These are phyloP conservation scores for Anthracocystis walkeri DNA, from an alignment of 1,284 basidiomycete genomes.

Conservation along the genomic window DNA sequence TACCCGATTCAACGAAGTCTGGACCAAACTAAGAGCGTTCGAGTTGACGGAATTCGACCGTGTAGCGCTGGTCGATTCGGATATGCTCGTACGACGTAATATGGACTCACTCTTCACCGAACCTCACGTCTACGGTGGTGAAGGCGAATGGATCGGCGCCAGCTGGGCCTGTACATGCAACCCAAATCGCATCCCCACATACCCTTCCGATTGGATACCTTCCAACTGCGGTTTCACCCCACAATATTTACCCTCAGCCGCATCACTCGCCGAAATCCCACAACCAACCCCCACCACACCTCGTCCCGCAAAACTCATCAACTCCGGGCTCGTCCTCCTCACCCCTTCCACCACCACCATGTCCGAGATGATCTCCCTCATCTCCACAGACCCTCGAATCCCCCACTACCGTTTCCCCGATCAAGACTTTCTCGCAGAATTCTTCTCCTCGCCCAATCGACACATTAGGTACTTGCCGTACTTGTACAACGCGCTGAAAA, in stretches of 20 bases:
- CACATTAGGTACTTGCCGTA: conserved; percentile 78
- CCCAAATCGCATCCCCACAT: conserved; percentile 82
- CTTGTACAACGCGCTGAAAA: conserved; percentile 88
- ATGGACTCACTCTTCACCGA: conserved; percentile 88
- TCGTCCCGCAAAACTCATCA: conserved; percentile 82
- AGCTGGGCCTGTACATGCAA: conserved; percentile 93
- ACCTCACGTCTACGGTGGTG: conserved; percentile 64
- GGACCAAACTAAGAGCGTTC: conserved; percentile 68
- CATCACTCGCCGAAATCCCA: conserved; percentile 70
- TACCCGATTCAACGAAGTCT: conserved; percentile 62
- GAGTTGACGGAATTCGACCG: conserved; percentile 73
- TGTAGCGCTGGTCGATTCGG: conserved; percentile 85
- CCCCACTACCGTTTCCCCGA: conserved; percentile 85
- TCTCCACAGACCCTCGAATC: conserved; percentile 79
- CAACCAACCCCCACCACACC: conserved; percentile 73
- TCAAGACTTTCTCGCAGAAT: conserved; percentile 87
- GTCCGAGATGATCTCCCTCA: conserved; percentile 74
- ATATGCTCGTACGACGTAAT: conserved; percentile 86
- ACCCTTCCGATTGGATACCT: conserved; percentile 90
- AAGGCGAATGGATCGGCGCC: conserved; percentile 80
- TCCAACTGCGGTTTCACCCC: conserved; percentile 86
- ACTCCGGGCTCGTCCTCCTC: conserved; percentile 88
- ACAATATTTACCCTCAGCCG: conserved; percentile 66
- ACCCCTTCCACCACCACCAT: conserved; percentile 77
- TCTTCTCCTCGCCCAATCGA: conserved; percentile 73